Evolutionary conservation across 108 stramenopile species (phyloP).

Genomic region (Schizochytrium sp.): DNA sequence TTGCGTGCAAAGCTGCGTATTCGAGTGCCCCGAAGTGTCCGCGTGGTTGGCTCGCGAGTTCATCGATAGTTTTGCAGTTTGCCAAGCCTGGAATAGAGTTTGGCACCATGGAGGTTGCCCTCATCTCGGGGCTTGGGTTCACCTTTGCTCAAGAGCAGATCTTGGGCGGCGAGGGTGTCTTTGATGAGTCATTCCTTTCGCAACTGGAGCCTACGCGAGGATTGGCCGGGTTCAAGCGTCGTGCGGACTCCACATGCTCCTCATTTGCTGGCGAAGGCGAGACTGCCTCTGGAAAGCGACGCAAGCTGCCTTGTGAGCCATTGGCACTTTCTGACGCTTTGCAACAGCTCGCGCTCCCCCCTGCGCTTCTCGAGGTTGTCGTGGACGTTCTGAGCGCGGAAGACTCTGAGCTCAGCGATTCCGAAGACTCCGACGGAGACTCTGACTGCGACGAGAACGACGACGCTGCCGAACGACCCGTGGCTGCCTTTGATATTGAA

Average conservation of each 20-base stretch:
- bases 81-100: not conserved
- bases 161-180: constrained; percentile 7
- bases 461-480: not conserved
- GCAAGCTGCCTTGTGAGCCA: not conserved
- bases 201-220: constrained; percentile 9
- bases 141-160: constrained; percentile 23
- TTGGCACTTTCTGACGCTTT: constrained; percentile 14
- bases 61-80: too few relatives aligned
- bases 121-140: constrained; percentile 38
- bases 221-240: not conserved
- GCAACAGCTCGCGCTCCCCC: constrained; percentile 3
- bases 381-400: not conserved
- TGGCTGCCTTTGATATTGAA: too few relatives aligned
- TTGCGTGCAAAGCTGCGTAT: too few relatives aligned
- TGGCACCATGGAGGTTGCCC: constrained; percentile 12
- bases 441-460: not conserved
- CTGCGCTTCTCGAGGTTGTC: constrained; percentile 15
- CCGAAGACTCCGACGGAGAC: not conserved
- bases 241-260: not conserved
- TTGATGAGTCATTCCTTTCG: not conserved
- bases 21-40: too few relatives aligned
- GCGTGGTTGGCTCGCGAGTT: too few relatives aligned
- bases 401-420: not conserved
- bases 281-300: not conserved
- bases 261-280: not conserved